These are phyloP conservation scores for Asclepias syriaca DNA, from an alignment of 257 asterid species.

Conservation along the genomic window DNA sequence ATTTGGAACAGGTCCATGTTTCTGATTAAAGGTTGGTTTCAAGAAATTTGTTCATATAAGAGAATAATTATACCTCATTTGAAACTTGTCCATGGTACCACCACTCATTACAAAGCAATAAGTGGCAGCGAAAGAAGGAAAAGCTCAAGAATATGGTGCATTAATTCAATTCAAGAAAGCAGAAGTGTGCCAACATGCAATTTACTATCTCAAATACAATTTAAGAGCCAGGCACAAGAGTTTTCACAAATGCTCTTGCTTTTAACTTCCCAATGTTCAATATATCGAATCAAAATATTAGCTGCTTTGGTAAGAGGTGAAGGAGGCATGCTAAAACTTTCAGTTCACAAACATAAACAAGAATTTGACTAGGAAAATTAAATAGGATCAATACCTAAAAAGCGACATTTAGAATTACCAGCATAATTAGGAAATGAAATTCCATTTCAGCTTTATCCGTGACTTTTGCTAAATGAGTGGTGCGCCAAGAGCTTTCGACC, in stretches of 20 bases:
- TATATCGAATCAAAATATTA: background rate
- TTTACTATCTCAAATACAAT: background rate
- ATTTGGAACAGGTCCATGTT: background rate
- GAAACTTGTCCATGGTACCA: no score
- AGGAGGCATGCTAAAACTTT: background rate
- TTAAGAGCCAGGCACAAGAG: background rate
- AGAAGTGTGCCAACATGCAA: background rate
- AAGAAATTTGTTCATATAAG: background rate
- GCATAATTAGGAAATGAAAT: constrained; percentile 10
- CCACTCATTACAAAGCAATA: background rate
- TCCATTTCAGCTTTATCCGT: constrained; percentile 52
- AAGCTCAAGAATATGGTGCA: background rate
- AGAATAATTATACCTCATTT: background rate
- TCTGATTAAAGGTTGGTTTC: background rate
- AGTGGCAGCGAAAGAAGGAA: background rate
- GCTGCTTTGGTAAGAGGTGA: background rate
- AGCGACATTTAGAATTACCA: constrained; percentile 33
- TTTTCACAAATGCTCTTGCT: background rate
- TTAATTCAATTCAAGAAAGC: background rate
- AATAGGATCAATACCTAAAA: constrained; percentile 12
- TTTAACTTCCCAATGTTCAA: background rate
- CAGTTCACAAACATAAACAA: background rate
- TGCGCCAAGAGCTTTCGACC: constrained; percentile 66
- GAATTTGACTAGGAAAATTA: background rate
- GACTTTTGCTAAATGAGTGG: constrained; percentile 70